Evolutionary conservation across 2,329 filamentous ascomycete species (phyloP).

Genomic region (Aschersonia sp.): DNA sequence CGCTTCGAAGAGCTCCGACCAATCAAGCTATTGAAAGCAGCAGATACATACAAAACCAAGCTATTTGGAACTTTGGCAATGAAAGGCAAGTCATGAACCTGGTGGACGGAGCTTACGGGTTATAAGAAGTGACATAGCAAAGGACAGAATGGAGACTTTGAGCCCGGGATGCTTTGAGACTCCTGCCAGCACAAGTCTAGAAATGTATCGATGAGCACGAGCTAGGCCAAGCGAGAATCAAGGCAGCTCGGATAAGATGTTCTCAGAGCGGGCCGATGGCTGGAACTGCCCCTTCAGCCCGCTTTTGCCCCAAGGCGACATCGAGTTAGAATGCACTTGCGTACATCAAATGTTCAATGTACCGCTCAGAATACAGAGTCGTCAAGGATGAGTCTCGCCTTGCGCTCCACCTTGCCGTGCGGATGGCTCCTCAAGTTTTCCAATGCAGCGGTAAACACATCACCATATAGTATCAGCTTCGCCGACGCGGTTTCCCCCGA

Average conservation of each 20-base stretch:
- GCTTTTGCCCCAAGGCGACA: constrained; percentile 12
- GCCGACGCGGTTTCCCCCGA: no score
- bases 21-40: background rate
- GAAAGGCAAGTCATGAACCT: background rate
- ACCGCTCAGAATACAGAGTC: constrained; percentile 66
- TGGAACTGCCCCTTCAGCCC: constrained; percentile 21
- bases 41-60: background rate
- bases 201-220: constrained; percentile 28
- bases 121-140: no score
- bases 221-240: constrained; percentile 14
- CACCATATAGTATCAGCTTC: background rate
- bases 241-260: constrained; percentile 6
- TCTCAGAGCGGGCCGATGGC: constrained; percentile 19
- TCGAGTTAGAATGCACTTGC: constrained; percentile 1
- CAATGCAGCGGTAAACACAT: background rate
- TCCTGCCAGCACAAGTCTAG: background rate
- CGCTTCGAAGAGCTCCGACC: constrained; percentile 2
- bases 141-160: no score
- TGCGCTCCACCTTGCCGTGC: constrained; percentile 64
- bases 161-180: no score
- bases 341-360: constrained; percentile 24
- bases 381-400: constrained; percentile 61
- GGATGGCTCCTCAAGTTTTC: constrained; percentile 15
- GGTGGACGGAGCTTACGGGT: background rate
- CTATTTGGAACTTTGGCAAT: no score